phyloP scores from a whole-genome alignment of 2,329 filamentous ascomycete species.

The Oidium heveae region DNA sequence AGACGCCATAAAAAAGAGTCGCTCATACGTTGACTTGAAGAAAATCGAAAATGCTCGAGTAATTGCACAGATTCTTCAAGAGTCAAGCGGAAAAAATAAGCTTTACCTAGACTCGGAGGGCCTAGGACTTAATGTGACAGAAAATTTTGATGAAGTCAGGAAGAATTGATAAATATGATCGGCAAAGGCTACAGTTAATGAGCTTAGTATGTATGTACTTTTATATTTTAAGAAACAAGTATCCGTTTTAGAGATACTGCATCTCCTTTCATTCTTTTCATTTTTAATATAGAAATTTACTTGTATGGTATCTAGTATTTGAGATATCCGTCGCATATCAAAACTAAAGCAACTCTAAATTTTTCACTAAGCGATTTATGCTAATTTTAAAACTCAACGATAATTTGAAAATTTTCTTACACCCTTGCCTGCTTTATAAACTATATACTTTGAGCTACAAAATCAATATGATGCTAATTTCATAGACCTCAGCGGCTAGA shows the following conservation, averaged over 20 bases:
- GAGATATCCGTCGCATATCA: too few relatives aligned
- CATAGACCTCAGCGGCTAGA: too few relatives aligned
- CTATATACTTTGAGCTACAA: too few relatives aligned
- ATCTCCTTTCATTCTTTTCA: neutral
- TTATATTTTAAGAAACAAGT: neutral
- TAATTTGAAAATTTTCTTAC: too few relatives aligned
- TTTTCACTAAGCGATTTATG: too few relatives aligned
- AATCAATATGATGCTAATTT: too few relatives aligned
- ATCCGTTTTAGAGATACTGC: neutral
- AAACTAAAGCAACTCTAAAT: too few relatives aligned
- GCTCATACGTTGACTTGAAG: conserved; percentile 86
- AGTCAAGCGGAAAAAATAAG: conserved; percentile 70
- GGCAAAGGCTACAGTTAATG: neutral
- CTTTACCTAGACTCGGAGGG: conserved; percentile 80
- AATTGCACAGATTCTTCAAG: conserved; percentile 73
- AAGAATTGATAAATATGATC: conserved; percentile 20
- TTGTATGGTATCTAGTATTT: too few relatives aligned
- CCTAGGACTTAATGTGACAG: conserved; percentile 68
- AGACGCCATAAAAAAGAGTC: conserved; percentile 98
- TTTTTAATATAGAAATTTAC: too few relatives aligned
- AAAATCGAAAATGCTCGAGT: conserved; percentile 90
- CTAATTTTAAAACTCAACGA: too few relatives aligned
- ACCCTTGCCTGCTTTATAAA: too few relatives aligned
- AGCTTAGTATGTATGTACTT: neutral
- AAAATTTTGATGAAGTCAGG: conserved; percentile 19